Evolutionary conservation across 2,329 filamentous ascomycete genomes (phyloP), one percentile per base, ranked within the genome.

Genomic region (Boeremia exigua): DNA sequence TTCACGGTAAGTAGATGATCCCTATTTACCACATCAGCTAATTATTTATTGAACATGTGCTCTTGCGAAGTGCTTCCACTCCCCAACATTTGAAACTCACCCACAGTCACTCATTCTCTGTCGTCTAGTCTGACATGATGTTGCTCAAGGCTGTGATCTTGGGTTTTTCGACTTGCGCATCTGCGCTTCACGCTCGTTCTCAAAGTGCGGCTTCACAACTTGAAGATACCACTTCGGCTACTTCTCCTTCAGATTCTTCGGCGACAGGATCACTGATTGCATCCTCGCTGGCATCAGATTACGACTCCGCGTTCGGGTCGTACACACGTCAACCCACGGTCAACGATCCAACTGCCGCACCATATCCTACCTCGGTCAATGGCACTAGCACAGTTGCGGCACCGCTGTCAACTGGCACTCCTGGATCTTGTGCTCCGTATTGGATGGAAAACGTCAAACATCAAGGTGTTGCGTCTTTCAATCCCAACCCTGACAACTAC

Each of bases 361-460:
- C 58, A 9, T 55, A 59, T 47, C 56, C 53, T 28, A 58, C 52
- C 25, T 46, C 59, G 8, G 39, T 34, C 5, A 55, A 55, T 15
- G 40, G 52, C 10, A 49, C 46, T 34, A 50, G 46, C 17, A 58
- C 51, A 14, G 54, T 63, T 23, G 54, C 53, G 6, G 56, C 56
- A 15, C 62, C 62, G 27, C 39, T 54, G 15, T 56, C 66, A 11
- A 64, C 56, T 34, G 48, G 45, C 17, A 43, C 34, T 14, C 48
- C 59, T 7, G 51, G 60, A 33, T 62, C 56, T 7, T 74, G 68
- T 46, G 63, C 62, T 19, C 63, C 68, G 2, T 80, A 75, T 50
- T 80, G 78, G 78, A 65, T 77, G 30, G 75, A 75, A 28, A 64
- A 73, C 15, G 76, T 80, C 47, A 75, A 74, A 32, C 75, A 78